Base-by-base conservation (phyloP, 352 stramenopile species). In the Pythium utonaiense region DNA sequence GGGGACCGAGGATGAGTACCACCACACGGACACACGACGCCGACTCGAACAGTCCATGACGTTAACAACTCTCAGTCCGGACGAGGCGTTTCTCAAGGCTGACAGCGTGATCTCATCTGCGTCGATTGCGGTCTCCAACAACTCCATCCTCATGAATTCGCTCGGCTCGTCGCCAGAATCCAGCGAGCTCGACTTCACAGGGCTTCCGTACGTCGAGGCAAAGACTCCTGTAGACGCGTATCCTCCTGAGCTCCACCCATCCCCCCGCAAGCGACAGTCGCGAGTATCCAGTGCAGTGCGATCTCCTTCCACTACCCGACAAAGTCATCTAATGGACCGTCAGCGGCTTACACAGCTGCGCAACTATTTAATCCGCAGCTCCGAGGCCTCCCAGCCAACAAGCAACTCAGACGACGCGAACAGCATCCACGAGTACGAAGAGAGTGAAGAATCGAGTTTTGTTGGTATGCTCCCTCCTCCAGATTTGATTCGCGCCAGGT, bases 271-370 rank as follows among this genome's bases (percentile, higher is more conserved):
- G 10, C 25, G 33, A 13, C 51, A 28, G 16, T 60, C 50, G 8
- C 13, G 12, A 31, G 19, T 44, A 30, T 30, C 21, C 50, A 31
- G 25, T 33, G 50, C 9, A 17, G 13, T 21, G 48, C 36, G 31
- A 57, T 44, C 51, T 4, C 36, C 51, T 12, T 44, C 51, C 31
- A 19, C 40, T 16, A 42, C 17, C 6, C 40, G 16, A 13, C 16
- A 34, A 13, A 58, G n/a, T 24, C 53, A 41, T 8, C 13, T 49
- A 30, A 62, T 69, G 41, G 51, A 55, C 25, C 51, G 64, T 1
- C 17, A 61, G 10, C 50, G 64, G 13, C 53, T 69, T 16, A 38
- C 64, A 21, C 42, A 53, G 12, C 40, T 69, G 28, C 62, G 62
- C 6, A 52, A 69, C 6, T 58, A 57, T 30, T 24, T 69, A 16